These are phyloP conservation scores for Metschnikowia anglica DNA, from an alignment of 805 yeast species.

Conservation along the genomic window DNA sequence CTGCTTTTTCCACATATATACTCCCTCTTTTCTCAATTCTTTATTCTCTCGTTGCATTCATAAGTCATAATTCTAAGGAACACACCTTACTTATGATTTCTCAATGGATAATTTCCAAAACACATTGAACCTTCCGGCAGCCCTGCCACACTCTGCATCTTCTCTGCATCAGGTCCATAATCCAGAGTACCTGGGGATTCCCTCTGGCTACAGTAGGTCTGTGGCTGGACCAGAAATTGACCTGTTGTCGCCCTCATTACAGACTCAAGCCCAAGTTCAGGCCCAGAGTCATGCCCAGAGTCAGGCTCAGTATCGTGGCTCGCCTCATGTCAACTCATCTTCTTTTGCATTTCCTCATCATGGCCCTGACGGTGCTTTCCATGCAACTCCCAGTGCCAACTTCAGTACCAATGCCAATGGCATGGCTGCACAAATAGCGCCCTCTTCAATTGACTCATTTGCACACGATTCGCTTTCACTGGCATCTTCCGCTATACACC, in stretches of 20 bases:
- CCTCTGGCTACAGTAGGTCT: not conserved
- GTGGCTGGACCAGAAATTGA: not conserved
- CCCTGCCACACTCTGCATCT: constrained; percentile 1
- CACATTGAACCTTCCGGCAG: constrained; percentile 2
- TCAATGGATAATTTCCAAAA: constrained; percentile 2
- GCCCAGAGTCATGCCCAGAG: not conserved
- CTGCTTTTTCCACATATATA: not conserved
- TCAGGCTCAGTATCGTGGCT: not conserved
- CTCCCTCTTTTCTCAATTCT: too few relatives aligned
- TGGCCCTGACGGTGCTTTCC: not conserved
- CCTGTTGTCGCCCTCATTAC: not conserved
- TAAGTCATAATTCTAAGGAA: not conserved
- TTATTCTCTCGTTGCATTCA: too few relatives aligned
- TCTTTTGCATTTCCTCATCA: constrained; percentile 11
- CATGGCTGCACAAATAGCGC: not conserved
- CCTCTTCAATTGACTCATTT: not conserved
- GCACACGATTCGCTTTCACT: not conserved
- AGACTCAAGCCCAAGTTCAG: not conserved
- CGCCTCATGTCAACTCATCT: not conserved
- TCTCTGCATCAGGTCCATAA: constrained; percentile 3
- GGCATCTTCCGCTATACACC: not conserved
- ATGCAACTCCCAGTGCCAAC: not conserved
- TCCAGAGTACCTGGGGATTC: not conserved
- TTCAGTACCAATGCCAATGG: not conserved
- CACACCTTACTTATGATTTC: constrained; percentile 2